Evolutionary conservation across 805 yeast species (phyloP).

Genomic region (Yamadazyma akitaensis): DNA sequence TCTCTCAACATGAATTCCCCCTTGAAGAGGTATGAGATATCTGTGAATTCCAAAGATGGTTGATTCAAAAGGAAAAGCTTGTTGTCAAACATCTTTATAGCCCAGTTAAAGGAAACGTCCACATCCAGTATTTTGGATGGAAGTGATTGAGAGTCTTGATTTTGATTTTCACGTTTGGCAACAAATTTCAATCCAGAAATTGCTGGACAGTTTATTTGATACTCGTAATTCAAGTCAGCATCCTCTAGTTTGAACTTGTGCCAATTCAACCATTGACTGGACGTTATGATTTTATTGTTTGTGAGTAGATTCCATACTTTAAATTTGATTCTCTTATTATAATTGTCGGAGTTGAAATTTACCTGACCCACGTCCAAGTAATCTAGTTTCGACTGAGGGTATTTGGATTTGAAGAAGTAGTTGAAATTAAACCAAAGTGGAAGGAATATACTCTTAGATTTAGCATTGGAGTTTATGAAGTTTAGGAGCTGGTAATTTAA

Average conservation of each 20-base stretch:
- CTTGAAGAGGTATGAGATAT: constrained; percentile 7
- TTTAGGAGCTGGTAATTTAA: constrained; percentile 10
- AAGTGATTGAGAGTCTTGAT: neutral
- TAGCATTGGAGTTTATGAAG: constrained; percentile 7
- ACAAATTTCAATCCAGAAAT: constrained; percentile 10
- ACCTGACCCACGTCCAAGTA: constrained; percentile 12
- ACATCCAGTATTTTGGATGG: constrained; percentile 1
- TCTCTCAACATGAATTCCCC: constrained; percentile 12
- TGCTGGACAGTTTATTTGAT: constrained; percentile 11
- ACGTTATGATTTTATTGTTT: constrained; percentile 21
- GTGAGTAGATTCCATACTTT: constrained; percentile 13
- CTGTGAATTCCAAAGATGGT: constrained; percentile 10
- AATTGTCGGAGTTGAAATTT: constrained; percentile 5
- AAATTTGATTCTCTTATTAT: constrained; percentile 10
- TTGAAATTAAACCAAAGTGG: constrained; percentile 26
- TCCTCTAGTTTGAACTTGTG: constrained; percentile 20
- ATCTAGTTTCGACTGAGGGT: constrained; percentile 22
- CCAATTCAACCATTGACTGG: constrained; percentile 24
- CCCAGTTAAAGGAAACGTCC: constrained; percentile 10
- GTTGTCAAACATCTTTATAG: constrained; percentile 11
- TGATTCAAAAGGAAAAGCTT: constrained; percentile 10
- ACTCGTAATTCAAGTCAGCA: constrained; percentile 20
- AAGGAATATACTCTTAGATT: constrained; percentile 17
- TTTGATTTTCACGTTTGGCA: neutral
- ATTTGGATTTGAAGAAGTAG: constrained; percentile 28